Conservation (phyloP, 257 asterid species). For the Plantago elongata region DNA sequence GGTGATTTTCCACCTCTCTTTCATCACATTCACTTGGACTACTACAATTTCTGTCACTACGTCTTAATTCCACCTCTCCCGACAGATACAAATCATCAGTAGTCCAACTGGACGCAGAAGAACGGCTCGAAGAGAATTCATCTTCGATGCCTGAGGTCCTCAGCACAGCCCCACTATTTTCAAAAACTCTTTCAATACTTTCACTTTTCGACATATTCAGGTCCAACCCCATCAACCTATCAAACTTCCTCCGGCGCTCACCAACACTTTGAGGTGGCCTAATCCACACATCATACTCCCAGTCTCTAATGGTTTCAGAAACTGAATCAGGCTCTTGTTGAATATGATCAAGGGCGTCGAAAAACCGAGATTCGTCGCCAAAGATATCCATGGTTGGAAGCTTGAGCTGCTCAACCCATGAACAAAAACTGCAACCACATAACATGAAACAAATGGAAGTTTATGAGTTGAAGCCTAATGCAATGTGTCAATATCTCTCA, state of each 20-base stretch:
- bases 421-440: conserved; percentile 32
- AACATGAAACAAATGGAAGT: conserved; percentile 30
- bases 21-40: too few relatives aligned
- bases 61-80: conserved; percentile 19
- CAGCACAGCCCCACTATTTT: conserved; percentile 49
- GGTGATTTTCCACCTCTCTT: too few relatives aligned
- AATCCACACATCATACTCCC: conserved; percentile 60
- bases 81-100: conserved; percentile 32
- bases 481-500: too few relatives aligned
- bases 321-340: conserved; percentile 32
- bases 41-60: too few relatives aligned
- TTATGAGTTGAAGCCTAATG: too few relatives aligned
- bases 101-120: conserved; percentile 42
- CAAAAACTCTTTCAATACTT: conserved; percentile 39
- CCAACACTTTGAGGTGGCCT: conserved; percentile 60
- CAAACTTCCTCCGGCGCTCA: conserved; percentile 63
- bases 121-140: conserved; percentile 38
- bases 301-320: conserved; percentile 26
- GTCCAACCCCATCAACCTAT: conserved; percentile 47
- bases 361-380: conserved; percentile 47
- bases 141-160: conserved; percentile 41
- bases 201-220: conserved; percentile 23
- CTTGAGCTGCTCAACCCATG: conserved; percentile 69
- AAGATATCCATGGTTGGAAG: conserved; percentile 56
- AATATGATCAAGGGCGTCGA: conserved; percentile 68